phyloP scores from a whole-genome alignment of 2,329 filamentous ascomycete genomes.

The Metarhizium rileyi region DNA sequence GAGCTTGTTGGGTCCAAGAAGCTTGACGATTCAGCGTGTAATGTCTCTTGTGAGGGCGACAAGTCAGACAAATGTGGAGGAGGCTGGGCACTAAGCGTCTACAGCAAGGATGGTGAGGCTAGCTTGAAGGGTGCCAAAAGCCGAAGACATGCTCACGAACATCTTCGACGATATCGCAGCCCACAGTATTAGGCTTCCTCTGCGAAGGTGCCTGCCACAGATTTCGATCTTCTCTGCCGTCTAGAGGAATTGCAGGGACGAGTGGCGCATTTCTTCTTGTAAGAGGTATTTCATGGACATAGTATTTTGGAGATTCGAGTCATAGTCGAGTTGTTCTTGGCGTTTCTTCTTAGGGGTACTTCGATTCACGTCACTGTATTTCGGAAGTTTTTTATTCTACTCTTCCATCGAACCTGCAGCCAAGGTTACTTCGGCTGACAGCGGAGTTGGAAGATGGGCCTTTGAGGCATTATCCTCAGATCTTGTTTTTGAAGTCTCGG shows the following conservation, averaged over 20 bases:
- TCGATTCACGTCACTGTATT: neutral
- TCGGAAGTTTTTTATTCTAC: neutral
- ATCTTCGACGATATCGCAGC: slow-evolving; percentile 24
- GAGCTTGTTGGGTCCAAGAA: slow-evolving; percentile 23
- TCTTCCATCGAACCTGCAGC: neutral
- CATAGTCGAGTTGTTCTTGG: neutral
- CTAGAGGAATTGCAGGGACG: neutral
- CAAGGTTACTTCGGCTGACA: neutral
- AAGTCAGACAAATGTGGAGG: slow-evolving; percentile 40
- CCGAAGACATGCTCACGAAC: slow-evolving; percentile 28
- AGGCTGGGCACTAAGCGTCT: slow-evolving; percentile 34
- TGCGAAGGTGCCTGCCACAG: neutral
- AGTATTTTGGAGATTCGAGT: neutral
- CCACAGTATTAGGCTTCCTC: slow-evolving; percentile 14
- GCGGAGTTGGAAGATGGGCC: neutral
- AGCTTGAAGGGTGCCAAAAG: slow-evolving; percentile 16
- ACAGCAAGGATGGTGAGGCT: slow-evolving; percentile 26
- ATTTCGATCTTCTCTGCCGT: neutral
- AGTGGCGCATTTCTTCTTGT: neutral
- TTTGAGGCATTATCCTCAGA: neutral
- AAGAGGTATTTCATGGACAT: neutral
- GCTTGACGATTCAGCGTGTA: slow-evolving; percentile 36
- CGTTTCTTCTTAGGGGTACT: neutral
- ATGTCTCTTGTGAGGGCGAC: slow-evolving; percentile 37
- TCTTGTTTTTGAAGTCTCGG: neutral